Percentiles rank a stretch among this genome's conserved stretches.
These are phyloP conservation scores for Fusarium setosum DNA, from an alignment of 2,329 filamentous ascomycete genomes.

Conservation along the genomic window DNA sequence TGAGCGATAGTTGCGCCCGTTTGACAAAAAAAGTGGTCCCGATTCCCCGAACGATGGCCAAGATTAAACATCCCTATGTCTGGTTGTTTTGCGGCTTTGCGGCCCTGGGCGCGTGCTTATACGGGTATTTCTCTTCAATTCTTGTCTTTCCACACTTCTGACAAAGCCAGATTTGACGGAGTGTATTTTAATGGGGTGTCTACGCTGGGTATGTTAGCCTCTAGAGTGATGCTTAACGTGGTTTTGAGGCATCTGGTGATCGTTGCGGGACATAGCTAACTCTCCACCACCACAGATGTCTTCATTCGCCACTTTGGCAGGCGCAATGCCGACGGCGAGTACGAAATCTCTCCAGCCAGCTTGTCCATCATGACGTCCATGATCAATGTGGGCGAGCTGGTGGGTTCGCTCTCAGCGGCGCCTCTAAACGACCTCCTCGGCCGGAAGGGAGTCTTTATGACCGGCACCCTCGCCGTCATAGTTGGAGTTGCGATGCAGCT, in stretches of 20 bases:
- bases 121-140: too few species aligned
- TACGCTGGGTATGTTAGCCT: conserved; percentile 40
- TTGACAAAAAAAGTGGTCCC: too few species aligned
- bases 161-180: conserved; percentile 51
- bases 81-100: conserved; percentile 50
- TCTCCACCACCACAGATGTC: conserved; percentile 35
- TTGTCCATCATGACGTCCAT: conserved; percentile 49
- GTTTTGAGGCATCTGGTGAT: not conserved
- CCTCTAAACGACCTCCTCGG: conserved; percentile 51
- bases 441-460: conserved; percentile 46
- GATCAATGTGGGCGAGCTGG: conserved; percentile 53
- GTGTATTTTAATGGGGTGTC: conserved; percentile 51
- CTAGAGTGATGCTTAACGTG: too few species aligned
- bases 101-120: conserved; percentile 49
- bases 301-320: conserved; percentile 49
- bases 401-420: conserved; percentile 49
- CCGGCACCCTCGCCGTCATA: conserved; percentile 43
- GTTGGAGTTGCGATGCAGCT: conserved; percentile 42
- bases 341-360: conserved; percentile 40
- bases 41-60: conserved; percentile 12
- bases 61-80: conserved; percentile 44
- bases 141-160: too few species aligned
- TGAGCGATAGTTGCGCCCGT: too few species aligned
- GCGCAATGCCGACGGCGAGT: conserved; percentile 40
- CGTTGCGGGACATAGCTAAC: not conserved